phyloP scores from a whole-genome alignment of 2,329 filamentous ascomycete genomes.

The Colletotrichum coccodes region DNA sequence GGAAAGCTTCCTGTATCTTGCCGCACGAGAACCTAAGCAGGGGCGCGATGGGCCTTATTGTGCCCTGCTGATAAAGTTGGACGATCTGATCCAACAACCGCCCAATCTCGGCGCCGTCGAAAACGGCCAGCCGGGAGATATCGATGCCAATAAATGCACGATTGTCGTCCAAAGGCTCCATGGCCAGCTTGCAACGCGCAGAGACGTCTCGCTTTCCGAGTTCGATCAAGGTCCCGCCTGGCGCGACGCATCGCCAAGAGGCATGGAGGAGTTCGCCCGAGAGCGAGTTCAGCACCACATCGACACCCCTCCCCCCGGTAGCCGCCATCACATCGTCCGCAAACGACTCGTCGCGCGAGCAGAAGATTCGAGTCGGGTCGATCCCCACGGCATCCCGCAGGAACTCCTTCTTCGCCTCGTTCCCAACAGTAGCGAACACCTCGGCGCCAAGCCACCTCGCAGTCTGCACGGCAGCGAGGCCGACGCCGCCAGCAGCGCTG shows the following conservation, averaged over 20 bases:
- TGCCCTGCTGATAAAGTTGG: not conserved
- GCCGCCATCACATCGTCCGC: constrained; percentile 33
- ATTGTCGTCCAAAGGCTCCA: constrained; percentile 44
- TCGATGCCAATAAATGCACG: constrained; percentile 48
- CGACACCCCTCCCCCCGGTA: constrained; percentile 14
- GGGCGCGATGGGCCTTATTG: not conserved
- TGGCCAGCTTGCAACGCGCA: not conserved
- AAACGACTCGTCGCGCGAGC: constrained; percentile 38
- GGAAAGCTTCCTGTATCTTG: constrained; percentile 47
- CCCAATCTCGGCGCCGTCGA: not conserved
- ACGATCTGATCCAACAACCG: not conserved
- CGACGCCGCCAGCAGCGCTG: constrained; percentile 20
- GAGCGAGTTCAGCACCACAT: constrained; percentile 34
- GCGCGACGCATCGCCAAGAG: constrained; percentile 54
- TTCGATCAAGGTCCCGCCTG: constrained; percentile 36
- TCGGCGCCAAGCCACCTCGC: constrained; percentile 12
- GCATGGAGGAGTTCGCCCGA: constrained; percentile 35
- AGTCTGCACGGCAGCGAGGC: constrained; percentile 14
- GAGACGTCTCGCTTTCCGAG: not conserved
- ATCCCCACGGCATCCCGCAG: constrained; percentile 39
- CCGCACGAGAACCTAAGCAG: constrained; percentile 35
- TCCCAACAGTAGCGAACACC: constrained; percentile 42
- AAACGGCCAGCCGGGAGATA: constrained; percentile 25
- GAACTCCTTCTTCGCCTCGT: constrained; percentile 40
- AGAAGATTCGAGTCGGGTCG: not conserved